Base-by-base conservation (phyloP, 2,329 filamentous ascomycete genomes). In the Fusarium vanettenii region DNA sequence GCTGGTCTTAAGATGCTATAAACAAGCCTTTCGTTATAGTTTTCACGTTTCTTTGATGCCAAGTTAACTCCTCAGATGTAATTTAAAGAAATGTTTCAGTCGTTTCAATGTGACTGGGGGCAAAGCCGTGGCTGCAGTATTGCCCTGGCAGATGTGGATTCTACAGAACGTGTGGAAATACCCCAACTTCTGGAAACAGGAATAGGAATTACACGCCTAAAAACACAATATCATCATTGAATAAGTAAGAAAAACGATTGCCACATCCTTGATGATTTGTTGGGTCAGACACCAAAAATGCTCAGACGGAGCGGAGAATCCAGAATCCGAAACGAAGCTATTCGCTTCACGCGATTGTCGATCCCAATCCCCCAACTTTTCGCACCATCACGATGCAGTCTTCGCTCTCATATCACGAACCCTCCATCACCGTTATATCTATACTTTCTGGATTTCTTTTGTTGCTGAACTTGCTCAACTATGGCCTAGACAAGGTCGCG, bases 391-490 rank as follows among this genome's bases (percentile, higher is more conserved):
- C 7, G 16, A 72, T 75, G 69, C 52, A 72, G 9, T 61, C 79
- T 16, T 84, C 82, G 20, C 79, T 87, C 5, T 84, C 90, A 0
- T 94, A 93, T 78, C 87, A 92, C 66, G 92, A 94, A 75, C 91
- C 92, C 0, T 81, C 81, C 1, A 91, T 94, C 20, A 73, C 83
- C 10, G 87, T 86, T 0, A 88, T 95, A 55, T 85, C 94, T 3
- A 86, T 89, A 50, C 86, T 89, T 6, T 84, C 91, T 0, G 90
- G 90, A 0, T 92, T 95, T 73, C 80, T 94, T 0, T 78, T 94
- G 0, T 79, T 89, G 1, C 86, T 94, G 52, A 94, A 94, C 73
- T 52, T 88, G 7, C 75, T 89, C 69, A 91, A 91, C 71, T 84
- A 85, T 65, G 77, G 86, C 0, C 85, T 94, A 1, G 89, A 95